Conservation (phyloP, 805 yeast genomes). For the Cyberlindnera mrakii region DNA sequence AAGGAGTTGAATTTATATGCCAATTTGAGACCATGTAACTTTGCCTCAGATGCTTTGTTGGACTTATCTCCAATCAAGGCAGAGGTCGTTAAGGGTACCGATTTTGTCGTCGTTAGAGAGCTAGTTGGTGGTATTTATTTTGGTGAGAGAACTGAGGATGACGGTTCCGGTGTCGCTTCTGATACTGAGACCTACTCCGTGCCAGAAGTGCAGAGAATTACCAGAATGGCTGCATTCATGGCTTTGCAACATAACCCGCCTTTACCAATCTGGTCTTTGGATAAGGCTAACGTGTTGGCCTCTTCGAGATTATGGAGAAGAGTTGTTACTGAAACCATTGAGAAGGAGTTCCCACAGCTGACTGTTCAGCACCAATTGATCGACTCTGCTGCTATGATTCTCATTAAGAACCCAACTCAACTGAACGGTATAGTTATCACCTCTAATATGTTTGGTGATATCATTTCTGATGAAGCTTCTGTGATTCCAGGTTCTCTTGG, state of each 20-base stretch:
- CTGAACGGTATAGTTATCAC: slow-evolving; percentile 92
- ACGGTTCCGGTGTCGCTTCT: slow-evolving; percentile 79
- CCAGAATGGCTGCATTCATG: slow-evolving; percentile 96
- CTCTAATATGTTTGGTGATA: slow-evolving; percentile 97
- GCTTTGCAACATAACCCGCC: slow-evolving; percentile 94
- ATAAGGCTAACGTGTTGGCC: slow-evolving; percentile 96
- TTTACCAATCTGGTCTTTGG: slow-evolving; percentile 90
- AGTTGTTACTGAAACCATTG: slow-evolving; percentile 80
- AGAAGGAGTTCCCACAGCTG: slow-evolving; percentile 85
- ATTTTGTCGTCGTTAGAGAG: slow-evolving; percentile 91
- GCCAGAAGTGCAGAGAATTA: slow-evolving; percentile 88
- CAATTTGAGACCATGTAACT: slow-evolving; percentile 93
- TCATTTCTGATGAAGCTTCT: slow-evolving; percentile 95
- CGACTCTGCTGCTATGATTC: slow-evolving; percentile 98
- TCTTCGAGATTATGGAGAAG: slow-evolving; percentile 95
- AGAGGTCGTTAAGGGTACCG: slow-evolving; percentile 83
- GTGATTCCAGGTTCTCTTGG: slow-evolving; percentile 98
- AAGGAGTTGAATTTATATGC: slow-evolving; percentile 93
- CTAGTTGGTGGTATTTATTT: slow-evolving; percentile 97
- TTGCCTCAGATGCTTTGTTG: slow-evolving; percentile 77
- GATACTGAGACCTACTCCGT: slow-evolving; percentile 93
- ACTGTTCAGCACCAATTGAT: slow-evolving; percentile 89
- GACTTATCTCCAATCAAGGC: slow-evolving; percentile 84
- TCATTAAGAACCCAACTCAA: slow-evolving; percentile 84
- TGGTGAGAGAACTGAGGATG: slow-evolving; percentile 92